Evolutionary conservation across 1,284 basidiomycete genomes (phyloP), one percentile per base, ranked within the genome.

Genomic region (Rhodotorula sp.): DNA sequence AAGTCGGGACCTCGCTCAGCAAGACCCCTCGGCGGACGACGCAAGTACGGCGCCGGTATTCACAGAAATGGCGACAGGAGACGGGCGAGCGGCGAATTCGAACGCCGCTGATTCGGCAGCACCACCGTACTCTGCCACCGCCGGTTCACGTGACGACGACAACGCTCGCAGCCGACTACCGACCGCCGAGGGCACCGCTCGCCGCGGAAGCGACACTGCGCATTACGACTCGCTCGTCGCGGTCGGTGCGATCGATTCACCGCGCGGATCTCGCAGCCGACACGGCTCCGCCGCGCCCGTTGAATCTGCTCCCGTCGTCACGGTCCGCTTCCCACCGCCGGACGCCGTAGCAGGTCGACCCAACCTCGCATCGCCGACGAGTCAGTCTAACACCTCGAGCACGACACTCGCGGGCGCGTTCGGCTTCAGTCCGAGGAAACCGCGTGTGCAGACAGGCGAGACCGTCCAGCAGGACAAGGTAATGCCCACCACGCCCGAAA

Each of bases 341-440:
- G 21, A n/a, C 50, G 5, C 43, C 18, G 4, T 5, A 2, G 15
- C 28, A 43, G 38, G 45, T 50, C 65, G 52, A 48, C 38, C 38
- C 38, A 54, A 49, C 10, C 26, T 43, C 5, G 38, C 31, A 6
- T 14, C 18, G 28, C 7, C 23, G 31, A 2, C 31, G 47, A 7
- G 23, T 3, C 45, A 23, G 23, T 3, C 8, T 2, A 57, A 7
- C 1, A 23, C 21, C 6, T 56, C 47, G 5, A 34, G 21, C 19
- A n/a, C 47, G 8, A 38, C 26, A 3, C 34, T 34, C 3, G 49
- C 43, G 3, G 28, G 49, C 18, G 64, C 26, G 15, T 58, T 69
- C 49, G 64, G 60, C 6, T 58, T 60, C 26, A 66, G 64, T 23
- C 61, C 69, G 47, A 26, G 47, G 31, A 49, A 60, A n/a, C 62